These are phyloP conservation scores for Rhexocercosporidium sp. DNA, from an alignment of 2,329 filamentous ascomycete genomes.

Conservation along the genomic window DNA sequence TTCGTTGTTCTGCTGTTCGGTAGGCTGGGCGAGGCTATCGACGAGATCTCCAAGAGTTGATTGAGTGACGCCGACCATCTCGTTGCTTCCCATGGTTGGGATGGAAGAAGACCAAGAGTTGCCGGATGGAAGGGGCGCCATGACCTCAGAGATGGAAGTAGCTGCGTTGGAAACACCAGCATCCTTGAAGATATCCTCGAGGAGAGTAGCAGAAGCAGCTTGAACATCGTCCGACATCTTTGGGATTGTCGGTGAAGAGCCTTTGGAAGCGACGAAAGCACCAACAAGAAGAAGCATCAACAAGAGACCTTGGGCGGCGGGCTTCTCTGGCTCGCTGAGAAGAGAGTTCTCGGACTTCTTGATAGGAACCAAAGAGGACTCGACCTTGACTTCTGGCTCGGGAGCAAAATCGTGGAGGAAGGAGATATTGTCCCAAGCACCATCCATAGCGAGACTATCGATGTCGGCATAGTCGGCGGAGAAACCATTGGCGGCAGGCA, in stretches of 20 bases:
- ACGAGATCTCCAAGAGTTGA: constrained; percentile 70
- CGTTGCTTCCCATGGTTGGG: constrained; percentile 48
- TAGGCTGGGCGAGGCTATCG: constrained; percentile 73
- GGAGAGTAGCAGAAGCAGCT: constrained; percentile 75
- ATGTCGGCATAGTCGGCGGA: constrained; percentile 78
- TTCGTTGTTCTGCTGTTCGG: constrained; percentile 84
- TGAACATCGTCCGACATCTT: constrained; percentile 82
- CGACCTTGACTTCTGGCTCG: constrained; percentile 66
- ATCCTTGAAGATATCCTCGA: constrained; percentile 83
- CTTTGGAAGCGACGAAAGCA: constrained; percentile 92
- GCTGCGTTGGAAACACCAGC: constrained; percentile 61
- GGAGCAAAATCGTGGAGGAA: constrained; percentile 75
- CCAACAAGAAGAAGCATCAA: constrained; percentile 97
- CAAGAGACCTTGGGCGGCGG: constrained; percentile 79
- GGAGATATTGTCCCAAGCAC: constrained; percentile 81
- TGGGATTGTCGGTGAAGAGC: constrained; percentile 73
- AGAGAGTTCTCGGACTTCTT: constrained; percentile 58
- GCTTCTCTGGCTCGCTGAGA: constrained; percentile 61
- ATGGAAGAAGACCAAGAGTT: constrained; percentile 50
- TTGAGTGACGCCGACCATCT: constrained; percentile 57
- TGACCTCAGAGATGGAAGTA: constrained; percentile 46
- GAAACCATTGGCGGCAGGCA: constrained; percentile 66
- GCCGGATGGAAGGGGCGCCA: constrained; percentile 59
- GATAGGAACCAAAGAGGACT: constrained; percentile 54
- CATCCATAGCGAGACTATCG: constrained; percentile 81